phyloP scores from a whole-genome alignment of 2,329 filamentous ascomycete species.

The Endothia cerciana region DNA sequence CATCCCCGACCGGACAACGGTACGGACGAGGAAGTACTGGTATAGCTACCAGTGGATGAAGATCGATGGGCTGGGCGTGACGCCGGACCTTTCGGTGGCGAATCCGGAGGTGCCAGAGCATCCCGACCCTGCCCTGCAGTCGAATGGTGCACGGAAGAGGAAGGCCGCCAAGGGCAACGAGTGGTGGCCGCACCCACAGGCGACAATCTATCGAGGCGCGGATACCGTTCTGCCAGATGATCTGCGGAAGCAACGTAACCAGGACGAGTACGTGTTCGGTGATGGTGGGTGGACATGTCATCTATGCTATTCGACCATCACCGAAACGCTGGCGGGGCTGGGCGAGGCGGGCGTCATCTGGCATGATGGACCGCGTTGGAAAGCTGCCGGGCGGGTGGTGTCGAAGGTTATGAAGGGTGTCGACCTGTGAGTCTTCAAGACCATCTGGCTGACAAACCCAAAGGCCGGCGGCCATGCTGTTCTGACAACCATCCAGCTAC shows the following conservation, averaged over 20 bases:
- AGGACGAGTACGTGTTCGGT: slow-evolving; percentile 40
- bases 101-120: background rate
- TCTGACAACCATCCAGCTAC: slow-evolving; percentile 29
- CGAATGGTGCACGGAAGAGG: background rate
- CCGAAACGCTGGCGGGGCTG: slow-evolving; percentile 39
- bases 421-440: slow-evolving; percentile 49
- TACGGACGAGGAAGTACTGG: slow-evolving; percentile 43
- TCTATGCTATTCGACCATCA: slow-evolving; percentile 47
- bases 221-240: slow-evolving; percentile 46
- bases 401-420: slow-evolving; percentile 46
- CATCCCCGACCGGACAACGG: slow-evolving; percentile 39
- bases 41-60: slow-evolving; percentile 45
- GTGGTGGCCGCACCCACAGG: slow-evolving; percentile 50
- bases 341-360: slow-evolving; percentile 49
- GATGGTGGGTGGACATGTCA: slow-evolving; percentile 53
- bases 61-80: slow-evolving; percentile 11
- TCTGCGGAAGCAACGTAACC: slow-evolving; percentile 38
- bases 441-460: too few relatives aligned
- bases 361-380: slow-evolving; percentile 47
- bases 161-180: slow-evolving; percentile 27
- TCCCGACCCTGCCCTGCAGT: background rate
- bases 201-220: slow-evolving; percentile 44
- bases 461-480: slow-evolving; percentile 16
- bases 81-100: background rate
- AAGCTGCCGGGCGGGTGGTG: slow-evolving; percentile 44